Percentiles rank a stretch among this genome's conserved stretches.
Evolutionary conservation across 2,329 filamentous ascomycete species (phyloP).

Genomic region (Colletotrichum spinosum): DNA sequence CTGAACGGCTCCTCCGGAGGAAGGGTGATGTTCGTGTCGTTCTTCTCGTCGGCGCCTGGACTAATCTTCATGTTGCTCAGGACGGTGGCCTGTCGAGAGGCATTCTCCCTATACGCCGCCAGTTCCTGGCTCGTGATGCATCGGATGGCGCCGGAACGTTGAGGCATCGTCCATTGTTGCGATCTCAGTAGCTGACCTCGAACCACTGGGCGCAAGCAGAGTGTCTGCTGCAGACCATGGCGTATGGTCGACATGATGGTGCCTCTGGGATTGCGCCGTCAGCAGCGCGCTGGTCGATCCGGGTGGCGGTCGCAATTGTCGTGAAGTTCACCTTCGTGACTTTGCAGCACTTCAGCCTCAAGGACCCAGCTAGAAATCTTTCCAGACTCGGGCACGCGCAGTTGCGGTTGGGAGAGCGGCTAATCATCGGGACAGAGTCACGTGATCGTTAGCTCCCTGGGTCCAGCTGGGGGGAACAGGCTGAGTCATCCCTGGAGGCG

Average conservation of each 20-base stretch:
- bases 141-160: too few species aligned
- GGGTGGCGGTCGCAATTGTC: conserved; percentile 28
- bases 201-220: conserved; percentile 47
- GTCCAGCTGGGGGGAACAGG: too few species aligned
- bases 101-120: too few species aligned
- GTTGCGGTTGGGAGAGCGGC: conserved; percentile 14
- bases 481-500: too few species aligned
- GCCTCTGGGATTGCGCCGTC: conserved; percentile 11
- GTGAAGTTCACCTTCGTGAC: conserved; percentile 6
- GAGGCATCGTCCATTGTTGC: conserved; percentile 37
- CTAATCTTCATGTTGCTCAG: conserved; percentile 42
- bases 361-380: conserved; percentile 34
- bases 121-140: too few species aligned
- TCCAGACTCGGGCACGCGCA: conserved; percentile 13
- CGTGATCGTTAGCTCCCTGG: not conserved
- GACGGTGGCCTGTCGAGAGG: too few species aligned
- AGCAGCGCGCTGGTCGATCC: conserved; percentile 25
- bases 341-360: conserved; percentile 1
- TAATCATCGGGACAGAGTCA: conserved; percentile 13
- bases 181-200: conserved; percentile 46
- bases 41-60: not conserved
- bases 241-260: conserved; percentile 50
- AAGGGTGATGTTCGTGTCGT: conserved; percentile 4
- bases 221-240: conserved; percentile 50
- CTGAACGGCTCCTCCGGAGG: conserved; percentile 44